Percentiles rank a stretch among this genome's conserved stretches.
Conservation (phyloP, 805 yeast genomes). For the Wickerhamiella spandovensis region DNA sequence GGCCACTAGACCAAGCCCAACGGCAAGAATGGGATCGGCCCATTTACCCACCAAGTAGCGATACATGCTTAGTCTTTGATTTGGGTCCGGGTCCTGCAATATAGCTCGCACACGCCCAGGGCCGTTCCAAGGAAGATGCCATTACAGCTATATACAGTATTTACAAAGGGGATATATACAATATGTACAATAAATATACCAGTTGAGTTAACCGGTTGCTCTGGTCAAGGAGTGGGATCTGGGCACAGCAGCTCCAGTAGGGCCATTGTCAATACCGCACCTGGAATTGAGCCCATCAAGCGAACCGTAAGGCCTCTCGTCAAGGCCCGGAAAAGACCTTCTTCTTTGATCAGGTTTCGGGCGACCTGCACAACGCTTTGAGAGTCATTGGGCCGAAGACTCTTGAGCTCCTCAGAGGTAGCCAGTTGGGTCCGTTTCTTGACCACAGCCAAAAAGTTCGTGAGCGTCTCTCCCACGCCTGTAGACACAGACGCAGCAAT, state of each 20-base stretch:
- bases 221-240: conserved; percentile 13
- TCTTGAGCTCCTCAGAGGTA: conserved; percentile 26
- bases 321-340: conserved; percentile 25
- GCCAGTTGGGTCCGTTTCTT: conserved; percentile 34
- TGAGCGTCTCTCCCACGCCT: conserved; percentile 23
- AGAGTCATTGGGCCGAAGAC: conserved; percentile 27
- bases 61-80: conserved; percentile 9
- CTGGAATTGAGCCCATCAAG: conserved; percentile 27
- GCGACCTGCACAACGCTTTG: conserved; percentile 24
- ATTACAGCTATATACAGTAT: too few species aligned
- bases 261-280: conserved; percentile 29
- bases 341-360: conserved; percentile 25
- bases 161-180: background rate
- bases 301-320: conserved; percentile 27
- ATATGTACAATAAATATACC: background rate
- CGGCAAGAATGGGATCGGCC: conserved; percentile 18
- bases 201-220: too few species aligned
- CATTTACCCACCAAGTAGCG: conserved; percentile 15
- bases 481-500: conserved; percentile 27
- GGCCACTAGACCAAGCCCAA: conserved; percentile 13
- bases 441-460: conserved; percentile 30
- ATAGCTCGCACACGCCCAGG: too few species aligned
- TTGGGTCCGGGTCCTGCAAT: background rate
- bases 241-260: conserved; percentile 29
- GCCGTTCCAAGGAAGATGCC: too few species aligned